Percentiles rank a stretch among this genome's conserved stretches.
Evolutionary conservation across 495 filamentous ascomycete species (phyloP).

Genomic region (Talaromyces wortmannii): DNA sequence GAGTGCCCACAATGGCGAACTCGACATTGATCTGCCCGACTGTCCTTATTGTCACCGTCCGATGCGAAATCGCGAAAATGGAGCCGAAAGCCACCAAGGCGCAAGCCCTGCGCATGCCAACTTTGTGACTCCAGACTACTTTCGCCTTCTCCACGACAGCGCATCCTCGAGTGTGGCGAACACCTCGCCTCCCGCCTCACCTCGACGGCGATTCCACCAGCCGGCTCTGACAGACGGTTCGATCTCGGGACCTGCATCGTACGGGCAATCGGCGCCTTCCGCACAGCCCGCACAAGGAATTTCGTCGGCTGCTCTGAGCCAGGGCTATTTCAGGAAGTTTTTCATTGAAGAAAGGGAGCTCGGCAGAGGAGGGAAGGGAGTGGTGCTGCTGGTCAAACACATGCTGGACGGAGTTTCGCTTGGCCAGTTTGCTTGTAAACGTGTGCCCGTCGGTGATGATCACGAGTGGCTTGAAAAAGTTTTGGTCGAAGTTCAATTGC

Average conservation of each 20-base stretch:
- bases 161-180: conserved; percentile 42
- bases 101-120: conserved; percentile 41
- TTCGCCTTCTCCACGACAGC: conserved; percentile 77
- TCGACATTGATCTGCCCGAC: conserved; percentile 41
- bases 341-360: conserved; percentile 83
- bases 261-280: conserved; percentile 45
- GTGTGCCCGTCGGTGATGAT: conserved; percentile 91
- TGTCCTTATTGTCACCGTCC: conserved; percentile 89
- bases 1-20: conserved; percentile 28
- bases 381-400: conserved; percentile 87
- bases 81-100: conserved; percentile 26
- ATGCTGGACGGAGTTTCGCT: conserved; percentile 80
- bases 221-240: conserved; percentile 34
- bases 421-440: conserved; percentile 92
- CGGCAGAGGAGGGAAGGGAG: conserved; percentile 87
- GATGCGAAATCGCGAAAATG: conserved; percentile 43
- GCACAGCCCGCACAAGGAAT: conserved; percentile 59
- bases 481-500: conserved; percentile 82
- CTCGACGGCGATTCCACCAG: conserved; percentile 45
- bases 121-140: conserved; percentile 87
- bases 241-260: conserved; percentile 19
- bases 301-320: conserved; percentile 77
- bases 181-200: conserved; percentile 38
- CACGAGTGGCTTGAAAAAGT: conserved; percentile 95
- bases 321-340: conserved; percentile 83